phyloP scores from a whole-genome alignment of 257 asterid species.

The Striga asiatica region DNA sequence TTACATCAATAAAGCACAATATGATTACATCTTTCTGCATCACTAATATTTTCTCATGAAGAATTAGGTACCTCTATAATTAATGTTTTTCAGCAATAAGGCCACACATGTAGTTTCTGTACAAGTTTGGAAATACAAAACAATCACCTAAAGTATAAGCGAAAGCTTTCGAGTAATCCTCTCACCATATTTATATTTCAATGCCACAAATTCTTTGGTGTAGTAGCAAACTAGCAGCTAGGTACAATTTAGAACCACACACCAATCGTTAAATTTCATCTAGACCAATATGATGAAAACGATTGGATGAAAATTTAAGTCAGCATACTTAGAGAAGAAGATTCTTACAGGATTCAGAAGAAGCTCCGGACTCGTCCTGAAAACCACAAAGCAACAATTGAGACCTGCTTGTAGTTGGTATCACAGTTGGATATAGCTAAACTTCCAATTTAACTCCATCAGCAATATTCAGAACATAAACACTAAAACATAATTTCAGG shows the following conservation, averaged over 20 bases:
- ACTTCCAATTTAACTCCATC: not conserved
- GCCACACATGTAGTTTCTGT: not conserved
- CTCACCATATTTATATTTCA: not conserved
- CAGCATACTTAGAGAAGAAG: slow-evolving; percentile 15
- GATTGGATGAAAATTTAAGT: slow-evolving; percentile 8
- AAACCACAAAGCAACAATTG: slow-evolving; percentile 26
- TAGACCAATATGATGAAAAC: not conserved
- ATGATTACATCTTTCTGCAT: not conserved
- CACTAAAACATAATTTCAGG: not conserved
- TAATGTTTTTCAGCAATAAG: not conserved
- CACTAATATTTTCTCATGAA: not conserved
- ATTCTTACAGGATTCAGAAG: slow-evolving; percentile 88
- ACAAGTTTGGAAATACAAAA: not conserved
- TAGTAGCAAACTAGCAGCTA: not conserved
- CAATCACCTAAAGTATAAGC: not conserved
- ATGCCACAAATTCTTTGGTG: not conserved
- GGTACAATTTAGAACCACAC: not conserved
- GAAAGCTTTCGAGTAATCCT: not conserved
- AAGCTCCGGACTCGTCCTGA: slow-evolving; percentile 98
- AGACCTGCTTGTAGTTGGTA: not conserved
- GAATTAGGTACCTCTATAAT: not conserved
- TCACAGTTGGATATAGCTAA: not conserved
- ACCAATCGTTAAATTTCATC: not conserved
- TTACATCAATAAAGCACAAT: not conserved
- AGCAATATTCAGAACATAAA: slow-evolving; percentile 11